These are phyloP conservation scores for Epichloe typhina DNA, from an alignment of 2,329 filamentous ascomycete species.

Conservation along the genomic window DNA sequence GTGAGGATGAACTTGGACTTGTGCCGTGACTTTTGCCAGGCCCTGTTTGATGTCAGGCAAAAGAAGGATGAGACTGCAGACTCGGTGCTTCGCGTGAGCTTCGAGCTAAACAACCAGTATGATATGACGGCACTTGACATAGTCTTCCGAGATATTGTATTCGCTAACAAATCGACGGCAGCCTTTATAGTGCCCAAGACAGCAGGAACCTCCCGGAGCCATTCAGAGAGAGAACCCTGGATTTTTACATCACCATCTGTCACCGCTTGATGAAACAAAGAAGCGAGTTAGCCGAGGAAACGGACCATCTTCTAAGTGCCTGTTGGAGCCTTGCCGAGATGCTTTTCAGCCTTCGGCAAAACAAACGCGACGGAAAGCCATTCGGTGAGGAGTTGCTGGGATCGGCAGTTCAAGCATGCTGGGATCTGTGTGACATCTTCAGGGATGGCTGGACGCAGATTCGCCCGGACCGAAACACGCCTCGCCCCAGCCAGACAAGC, in stretches of 20 bases:
- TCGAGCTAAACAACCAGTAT: constrained; percentile 86
- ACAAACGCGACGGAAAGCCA: constrained; percentile 55
- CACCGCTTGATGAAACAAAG: constrained; percentile 95
- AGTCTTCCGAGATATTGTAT: background rate
- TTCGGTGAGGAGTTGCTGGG: constrained; percentile 75
- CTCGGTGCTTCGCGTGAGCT: constrained; percentile 80
- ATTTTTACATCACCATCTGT: constrained; percentile 89
- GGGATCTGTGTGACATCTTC: constrained; percentile 90
- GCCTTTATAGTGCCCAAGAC: constrained; percentile 82
- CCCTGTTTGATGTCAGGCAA: constrained; percentile 73
- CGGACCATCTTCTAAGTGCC: constrained; percentile 68
- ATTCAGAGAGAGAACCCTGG: constrained; percentile 78
- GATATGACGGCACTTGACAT: constrained; percentile 10
- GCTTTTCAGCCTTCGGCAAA: constrained; percentile 82
- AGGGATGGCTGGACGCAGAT: constrained; percentile 84
- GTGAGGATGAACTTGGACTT: constrained; percentile 69
- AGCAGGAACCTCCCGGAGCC: constrained; percentile 64
- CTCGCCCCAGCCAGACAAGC: constrained; percentile 63
- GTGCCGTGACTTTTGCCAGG: constrained; percentile 83
- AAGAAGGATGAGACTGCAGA: constrained; percentile 68
- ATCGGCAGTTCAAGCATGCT: constrained; percentile 84
- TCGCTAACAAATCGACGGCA: constrained; percentile 13
- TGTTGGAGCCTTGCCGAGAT: constrained; percentile 90
- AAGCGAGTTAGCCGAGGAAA: constrained; percentile 64
- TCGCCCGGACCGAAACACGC: constrained; percentile 73